Evolutionary conservation across 495 filamentous ascomycete species (phyloP), one percentile per base, ranked within the genome.

Genomic region (Chaetomidium leptoderma): DNA sequence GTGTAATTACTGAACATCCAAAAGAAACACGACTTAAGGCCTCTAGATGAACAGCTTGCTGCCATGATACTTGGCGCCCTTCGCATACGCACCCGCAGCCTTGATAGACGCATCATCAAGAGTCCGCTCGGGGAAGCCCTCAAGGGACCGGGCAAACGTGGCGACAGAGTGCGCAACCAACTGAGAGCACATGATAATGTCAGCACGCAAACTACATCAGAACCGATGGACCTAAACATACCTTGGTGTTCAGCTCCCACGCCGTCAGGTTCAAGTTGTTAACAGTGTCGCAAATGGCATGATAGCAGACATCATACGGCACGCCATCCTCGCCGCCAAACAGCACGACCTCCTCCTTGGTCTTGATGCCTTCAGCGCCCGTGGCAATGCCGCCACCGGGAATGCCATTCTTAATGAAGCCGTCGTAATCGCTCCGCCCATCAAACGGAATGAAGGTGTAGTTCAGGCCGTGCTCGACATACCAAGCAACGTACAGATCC

Each of bases 351-450:
- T 82, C 77, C 55, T 78, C 70, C 26, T 75, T 70, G 1, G 74
- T 80, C 72, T 82, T 81, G 40, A 83, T 73, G 48, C 82, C 78
- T 55, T 86, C 78, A 2, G 77, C 81, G 9, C 81, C 88, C 39
- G 89, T 82, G 2, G 84, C 80, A 63, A 83, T 81, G 40, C 80
- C 81, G 33, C 81, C 80, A 9, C 71, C 78, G 11, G 81, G 80
- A 42, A 81, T 82, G 1, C 74, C 76, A 37, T 77, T 68, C 16
- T 71, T 68, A 56, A 83, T 79, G 63, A 83, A 83, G 13, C 74
- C 78, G 39, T 78, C 78, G 46, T 83, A 83, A 58, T 83, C 81
- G 58, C 77, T 80, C 26, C 81, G 76, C 17, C 80, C 81, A 56
- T 83, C 80, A 53, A 80, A 81, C 0, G 77, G 71, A 51, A 81